Percentiles rank a stretch among this genome's conserved stretches.
phyloP scores from a whole-genome alignment of 805 yeast species.

The Metschnikowia lachancei region DNA sequence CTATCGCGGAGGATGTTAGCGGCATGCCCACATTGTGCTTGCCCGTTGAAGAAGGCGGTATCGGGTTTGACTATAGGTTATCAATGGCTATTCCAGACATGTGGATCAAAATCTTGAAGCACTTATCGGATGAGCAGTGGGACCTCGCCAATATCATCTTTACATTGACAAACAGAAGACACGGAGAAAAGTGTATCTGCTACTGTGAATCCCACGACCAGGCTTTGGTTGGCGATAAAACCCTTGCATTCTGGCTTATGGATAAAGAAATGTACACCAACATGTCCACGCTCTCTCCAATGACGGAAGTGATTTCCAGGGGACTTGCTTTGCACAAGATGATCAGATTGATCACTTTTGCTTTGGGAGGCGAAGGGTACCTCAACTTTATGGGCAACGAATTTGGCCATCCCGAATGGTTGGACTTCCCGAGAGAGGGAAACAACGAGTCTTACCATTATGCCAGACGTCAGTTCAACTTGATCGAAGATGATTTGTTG shows the following conservation, averaged over 20 bases:
- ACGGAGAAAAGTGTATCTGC: slow-evolving; percentile 83
- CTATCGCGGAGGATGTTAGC: slow-evolving; percentile 95
- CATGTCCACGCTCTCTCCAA: slow-evolving; percentile 74
- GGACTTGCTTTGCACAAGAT: slow-evolving; percentile 89
- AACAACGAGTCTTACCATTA: slow-evolving; percentile 87
- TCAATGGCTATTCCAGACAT: slow-evolving; percentile 98
- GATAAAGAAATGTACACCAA: slow-evolving; percentile 97
- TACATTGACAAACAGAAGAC: slow-evolving; percentile 83
- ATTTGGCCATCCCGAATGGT: slow-evolving; percentile 99
- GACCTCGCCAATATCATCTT: slow-evolving; percentile 75
- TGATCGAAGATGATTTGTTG: slow-evolving; percentile 73
- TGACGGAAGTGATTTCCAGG: slow-evolving; percentile 78
- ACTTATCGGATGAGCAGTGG: slow-evolving; percentile 85
- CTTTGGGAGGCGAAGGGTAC: slow-evolving; percentile 96
- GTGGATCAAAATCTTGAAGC: slow-evolving; percentile 96
- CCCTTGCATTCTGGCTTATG: slow-evolving; percentile 97
- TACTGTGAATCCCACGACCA: slow-evolving; percentile 97
- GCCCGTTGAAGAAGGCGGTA: slow-evolving; percentile 73
- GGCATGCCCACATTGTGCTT: slow-evolving; percentile 96
- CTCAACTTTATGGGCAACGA: slow-evolving; percentile 96
- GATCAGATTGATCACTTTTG: slow-evolving; percentile 82
- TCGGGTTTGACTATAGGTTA: slow-evolving; percentile 88
- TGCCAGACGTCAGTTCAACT: slow-evolving; percentile 91
- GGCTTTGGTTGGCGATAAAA: slow-evolving; percentile 95
- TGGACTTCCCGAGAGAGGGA: slow-evolving; percentile 92